Percentiles rank a stretch among this genome's conserved stretches.
Conservation (phyloP, 495 filamentous ascomycete genomes). For the Penicillium paxilli region DNA sequence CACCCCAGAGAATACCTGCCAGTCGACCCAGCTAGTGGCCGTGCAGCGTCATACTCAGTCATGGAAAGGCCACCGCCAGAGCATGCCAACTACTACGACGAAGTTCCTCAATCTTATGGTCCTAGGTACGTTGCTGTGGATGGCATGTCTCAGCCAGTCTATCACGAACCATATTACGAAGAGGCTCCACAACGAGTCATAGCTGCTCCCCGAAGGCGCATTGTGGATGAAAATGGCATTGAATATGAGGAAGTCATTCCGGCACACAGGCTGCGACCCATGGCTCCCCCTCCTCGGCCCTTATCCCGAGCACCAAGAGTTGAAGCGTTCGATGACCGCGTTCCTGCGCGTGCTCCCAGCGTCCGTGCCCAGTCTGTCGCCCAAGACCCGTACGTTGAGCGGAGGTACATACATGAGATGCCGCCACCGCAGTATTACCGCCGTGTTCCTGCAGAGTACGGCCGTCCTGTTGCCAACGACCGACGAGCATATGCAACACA, state of each 20-base stretch:
- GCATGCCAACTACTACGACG: slow-evolving; percentile 57
- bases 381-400: slow-evolving; percentile 42
- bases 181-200: slow-evolving; percentile 49
- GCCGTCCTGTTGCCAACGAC: slow-evolving; percentile 33
- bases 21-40: slow-evolving; percentile 46
- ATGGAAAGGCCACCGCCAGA: slow-evolving; percentile 52
- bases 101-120: slow-evolving; percentile 42
- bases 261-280: slow-evolving; percentile 41
- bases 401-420: slow-evolving; percentile 49
- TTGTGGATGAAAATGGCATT: slow-evolving; percentile 70
- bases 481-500: slow-evolving; percentile 33
- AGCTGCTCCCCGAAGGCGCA: slow-evolving; percentile 58
- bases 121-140: slow-evolving; percentile 50
- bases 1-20: slow-evolving; percentile 49
- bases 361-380: slow-evolving; percentile 43
- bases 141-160: slow-evolving; percentile 57
- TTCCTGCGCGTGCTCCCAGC: slow-evolving; percentile 33
- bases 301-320: slow-evolving; percentile 30
- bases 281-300: slow-evolving; percentile 49
- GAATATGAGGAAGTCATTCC: slow-evolving; percentile 65
- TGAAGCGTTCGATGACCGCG: slow-evolving; percentile 35
- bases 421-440: slow-evolving; percentile 41
- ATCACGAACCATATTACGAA: slow-evolving; percentile 48
- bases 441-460: slow-evolving; percentile 42
- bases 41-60: slow-evolving; percentile 62